Base-by-base conservation (phyloP, 192 early-diverging fungal genomes). In the Mortierella hygrophila region DNA sequence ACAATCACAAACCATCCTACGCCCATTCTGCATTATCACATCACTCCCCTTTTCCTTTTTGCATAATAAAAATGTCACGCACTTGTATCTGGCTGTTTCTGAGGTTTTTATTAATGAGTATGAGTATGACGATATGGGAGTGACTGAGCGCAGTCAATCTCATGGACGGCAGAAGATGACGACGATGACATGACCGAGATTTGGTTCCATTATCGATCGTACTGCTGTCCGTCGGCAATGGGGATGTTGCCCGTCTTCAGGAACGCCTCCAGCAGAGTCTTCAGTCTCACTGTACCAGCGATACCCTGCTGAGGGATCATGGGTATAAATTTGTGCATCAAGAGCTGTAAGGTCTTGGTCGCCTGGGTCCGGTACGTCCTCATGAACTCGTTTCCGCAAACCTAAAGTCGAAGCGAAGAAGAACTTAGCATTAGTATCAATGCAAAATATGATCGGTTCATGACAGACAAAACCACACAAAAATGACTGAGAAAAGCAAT, bases 321-420 rank as follows among this genome's bases (percentile, higher is more conserved):
- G 21, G 78, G 79, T 9, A 86, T 68, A 32, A 86, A 77, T 3
- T 86, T 79, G 9, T 57, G 41, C 32, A 41, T 41, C n/a, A 78
- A 13, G 1, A 86, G 68, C n/a, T 44, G n/a, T 7, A 86, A n/a
- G 0, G 70, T 60, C 49, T 86, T 86, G n/a, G 32, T 68, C 7
- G 84, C 79, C 42, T 86, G 84, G 41, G 74, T 65, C 15, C 75
- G 21, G 40, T 86, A 86, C 1, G 63, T 75, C 29, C 79, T 41
- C 35, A 86, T 40, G 52, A 69, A 86, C 9, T 26, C 47, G 21
- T 81, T 70, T 3, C 84, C 84, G 32, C 84, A 86, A 15, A 86
- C 79, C 77, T 83, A 76, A 44, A 18, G 18, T 52, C 7, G 16
- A 52, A 20, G 49, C 16, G 16, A 21, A 18, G 49, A 2, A 49